Conservation (phyloP, 2,329 filamentous ascomycete species). For the Teratosphaeria nubilosa region DNA sequence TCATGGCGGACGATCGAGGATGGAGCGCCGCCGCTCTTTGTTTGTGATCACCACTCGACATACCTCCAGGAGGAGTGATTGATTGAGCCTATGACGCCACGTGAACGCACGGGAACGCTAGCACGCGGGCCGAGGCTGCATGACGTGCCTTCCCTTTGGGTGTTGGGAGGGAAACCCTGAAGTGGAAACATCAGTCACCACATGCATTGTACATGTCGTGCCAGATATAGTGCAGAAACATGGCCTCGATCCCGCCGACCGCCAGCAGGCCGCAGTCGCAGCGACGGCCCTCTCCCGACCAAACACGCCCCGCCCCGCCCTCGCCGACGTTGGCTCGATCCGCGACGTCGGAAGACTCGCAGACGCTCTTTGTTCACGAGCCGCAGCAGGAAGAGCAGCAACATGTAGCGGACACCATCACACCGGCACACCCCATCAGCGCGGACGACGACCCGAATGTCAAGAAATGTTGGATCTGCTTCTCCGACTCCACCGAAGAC, state of each 20-base stretch:
- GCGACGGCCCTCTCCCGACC: conserved; percentile 12
- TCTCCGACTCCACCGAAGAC: conserved; percentile 56
- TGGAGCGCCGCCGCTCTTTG: background rate
- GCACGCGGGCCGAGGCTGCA: background rate
- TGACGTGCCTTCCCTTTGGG: background rate
- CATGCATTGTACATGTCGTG: too few species aligned
- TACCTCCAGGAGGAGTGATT: too few species aligned
- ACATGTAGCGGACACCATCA: conserved; percentile 1
- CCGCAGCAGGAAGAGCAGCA: background rate
- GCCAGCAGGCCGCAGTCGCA: conserved; percentile 12
- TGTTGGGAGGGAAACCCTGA: background rate
- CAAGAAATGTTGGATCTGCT: conserved; percentile 60
- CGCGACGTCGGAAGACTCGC: conserved; percentile 34
- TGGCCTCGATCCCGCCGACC: conserved; percentile 33
- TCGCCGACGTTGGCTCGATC: conserved; percentile 25
- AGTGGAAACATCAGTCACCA: too few species aligned
- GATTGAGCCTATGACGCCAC: background rate
- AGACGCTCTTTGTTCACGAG: conserved; percentile 35
- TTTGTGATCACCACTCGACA: too few species aligned
- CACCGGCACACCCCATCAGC: conserved; percentile 6
- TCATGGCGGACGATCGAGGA: background rate
- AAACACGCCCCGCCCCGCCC: conserved; percentile 4
- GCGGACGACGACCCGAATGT: conserved; percentile 26
- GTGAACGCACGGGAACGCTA: background rate
- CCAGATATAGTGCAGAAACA: too few species aligned